Evolutionary conservation across 441 rosid genomes (phyloP).

Genomic region (Gossypium davidsonii): DNA sequence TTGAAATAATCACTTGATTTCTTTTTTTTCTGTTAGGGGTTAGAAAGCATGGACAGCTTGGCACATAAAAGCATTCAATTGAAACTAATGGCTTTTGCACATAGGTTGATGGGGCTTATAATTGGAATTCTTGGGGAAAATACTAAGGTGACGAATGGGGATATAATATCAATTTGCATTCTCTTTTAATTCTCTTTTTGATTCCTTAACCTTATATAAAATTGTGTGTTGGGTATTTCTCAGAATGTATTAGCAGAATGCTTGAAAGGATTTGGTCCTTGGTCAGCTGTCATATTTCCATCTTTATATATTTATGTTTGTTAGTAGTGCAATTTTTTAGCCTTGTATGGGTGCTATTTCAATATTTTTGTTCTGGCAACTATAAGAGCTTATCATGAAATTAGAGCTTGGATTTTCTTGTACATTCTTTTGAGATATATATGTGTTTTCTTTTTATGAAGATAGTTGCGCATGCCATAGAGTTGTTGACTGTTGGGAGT

Average conservation of each 20-base stretch:
- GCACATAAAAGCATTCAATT: conserved; percentile 74
- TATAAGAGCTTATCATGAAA: not conserved
- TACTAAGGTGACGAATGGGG: conserved; percentile 51
- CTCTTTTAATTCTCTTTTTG: not conserved
- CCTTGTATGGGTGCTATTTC: not conserved
- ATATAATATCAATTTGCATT: not conserved
- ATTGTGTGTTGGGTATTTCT: conserved; percentile 21
- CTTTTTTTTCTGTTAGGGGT: conserved; percentile 44
- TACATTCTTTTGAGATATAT: not conserved
- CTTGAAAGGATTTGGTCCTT: conserved; percentile 84
- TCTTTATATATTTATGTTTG: not conserved
- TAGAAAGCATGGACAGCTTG: conserved; percentile 76
- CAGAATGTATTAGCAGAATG: conserved; percentile 90
- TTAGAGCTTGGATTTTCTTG: conserved; percentile 6
- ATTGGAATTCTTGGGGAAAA: conserved; percentile 82
- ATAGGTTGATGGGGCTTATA: conserved; percentile 62
- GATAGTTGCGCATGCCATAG: conserved; percentile 89
- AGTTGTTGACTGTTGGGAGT: conserved; percentile 71
- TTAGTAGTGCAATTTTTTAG: not conserved
- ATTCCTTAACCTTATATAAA: not conserved
- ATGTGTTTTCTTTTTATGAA: conserved; percentile 32
- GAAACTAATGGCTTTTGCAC: conserved; percentile 54
- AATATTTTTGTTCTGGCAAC: not conserved
- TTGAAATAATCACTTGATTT: conserved; percentile 6
- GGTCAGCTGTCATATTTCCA: conserved; percentile 44